A percentile compares a stretch with the other conserved stretches of the same genome.
Evolutionary conservation across 202 grass and related monocot species (phyloP).

Genomic region (Zizania palustris): DNA sequence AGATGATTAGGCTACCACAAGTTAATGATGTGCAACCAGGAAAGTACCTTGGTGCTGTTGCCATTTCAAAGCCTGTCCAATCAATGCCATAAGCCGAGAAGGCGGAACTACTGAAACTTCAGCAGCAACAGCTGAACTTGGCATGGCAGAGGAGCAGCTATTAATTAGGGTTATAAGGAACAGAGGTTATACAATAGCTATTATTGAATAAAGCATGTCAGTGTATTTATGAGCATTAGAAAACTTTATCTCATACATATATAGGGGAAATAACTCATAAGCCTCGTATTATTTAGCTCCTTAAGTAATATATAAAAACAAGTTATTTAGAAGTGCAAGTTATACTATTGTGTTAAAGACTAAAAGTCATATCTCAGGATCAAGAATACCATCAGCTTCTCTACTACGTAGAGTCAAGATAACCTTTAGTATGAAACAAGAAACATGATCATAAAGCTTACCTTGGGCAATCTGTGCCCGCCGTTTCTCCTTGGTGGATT

Average conservation of each 20-base stretch:
- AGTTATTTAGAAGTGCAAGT: not conserved
- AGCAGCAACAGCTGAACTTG: constrained; percentile 75
- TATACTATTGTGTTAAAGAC: not conserved
- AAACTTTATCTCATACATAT: constrained; percentile 12
- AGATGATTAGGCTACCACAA: constrained; percentile 15
- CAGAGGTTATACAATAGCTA: constrained; percentile 16
- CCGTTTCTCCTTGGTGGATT: constrained; percentile 95
- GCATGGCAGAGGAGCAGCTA: constrained; percentile 12
- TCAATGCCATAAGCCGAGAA: constrained; percentile 95
- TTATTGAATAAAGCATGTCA: constrained; percentile 10
- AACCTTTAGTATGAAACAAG: constrained; percentile 4
- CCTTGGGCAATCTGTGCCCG: constrained; percentile 92
- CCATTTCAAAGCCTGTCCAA: constrained; percentile 97
- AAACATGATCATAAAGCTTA: constrained; percentile 42
- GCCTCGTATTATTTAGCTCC: not conserved
- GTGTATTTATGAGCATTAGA: not conserved
- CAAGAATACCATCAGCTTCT: not conserved
- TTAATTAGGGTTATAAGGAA: constrained; percentile 17
- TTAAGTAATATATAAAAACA: not conserved
- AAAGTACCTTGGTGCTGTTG: constrained; percentile 94
- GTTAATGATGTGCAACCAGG: constrained; percentile 7
- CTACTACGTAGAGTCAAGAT: not conserved
- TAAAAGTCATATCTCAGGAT: constrained; percentile 24
- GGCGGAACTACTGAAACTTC: constrained; percentile 97
- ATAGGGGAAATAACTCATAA: not conserved